Conservation (phyloP, 495 filamentous ascomycete genomes). For the Thermothielavioides terrestris region DNA sequence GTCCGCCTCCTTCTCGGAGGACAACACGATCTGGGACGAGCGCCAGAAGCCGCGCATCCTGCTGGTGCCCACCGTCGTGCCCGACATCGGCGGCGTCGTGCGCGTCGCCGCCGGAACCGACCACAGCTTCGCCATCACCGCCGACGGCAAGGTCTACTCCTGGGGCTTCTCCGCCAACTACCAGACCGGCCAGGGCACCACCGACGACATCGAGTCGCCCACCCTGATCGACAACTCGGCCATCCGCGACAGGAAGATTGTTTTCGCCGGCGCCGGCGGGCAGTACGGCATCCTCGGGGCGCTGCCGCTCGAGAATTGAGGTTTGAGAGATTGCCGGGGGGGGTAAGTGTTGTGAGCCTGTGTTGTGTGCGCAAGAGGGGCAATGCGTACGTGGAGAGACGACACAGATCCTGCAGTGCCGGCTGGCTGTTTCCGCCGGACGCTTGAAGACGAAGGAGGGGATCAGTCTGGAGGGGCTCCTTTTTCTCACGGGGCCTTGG, state of each 20-base stretch:
- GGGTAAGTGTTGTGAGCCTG: neutral
- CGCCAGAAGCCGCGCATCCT: constrained; percentile 49
- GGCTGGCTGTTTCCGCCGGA: too few species aligned
- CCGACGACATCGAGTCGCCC: constrained; percentile 49
- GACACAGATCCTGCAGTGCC: too few species aligned
- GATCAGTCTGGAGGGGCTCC: too few species aligned
- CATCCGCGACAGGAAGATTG: constrained; percentile 48
- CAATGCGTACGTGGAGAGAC: neutral
- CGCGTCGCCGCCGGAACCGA: constrained; percentile 47
- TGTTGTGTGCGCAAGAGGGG: too few species aligned
- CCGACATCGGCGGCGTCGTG: constrained; percentile 19
- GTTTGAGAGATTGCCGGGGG: neutral
- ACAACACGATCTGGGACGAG: constrained; percentile 52
- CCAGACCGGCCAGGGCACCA: constrained; percentile 57
- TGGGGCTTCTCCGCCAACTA: constrained; percentile 64
- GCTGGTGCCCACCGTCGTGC: constrained; percentile 36
- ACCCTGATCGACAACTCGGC: constrained; percentile 56
- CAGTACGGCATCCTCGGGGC: constrained; percentile 56
- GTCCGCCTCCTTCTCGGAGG: constrained; percentile 37
- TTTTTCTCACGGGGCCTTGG: too few species aligned
- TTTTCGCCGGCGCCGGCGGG: constrained; percentile 53
- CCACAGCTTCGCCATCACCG: constrained; percentile 52
- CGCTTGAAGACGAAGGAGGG: too few species aligned
- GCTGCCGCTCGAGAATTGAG: constrained; percentile 5
- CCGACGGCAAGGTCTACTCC: constrained; percentile 51